Percentiles rank a stretch among this genome's conserved stretches.
These are phyloP conservation scores for Paraconiothyrium sp. DNA, from an alignment of 2,329 filamentous ascomycete species.

Conservation along the genomic window DNA sequence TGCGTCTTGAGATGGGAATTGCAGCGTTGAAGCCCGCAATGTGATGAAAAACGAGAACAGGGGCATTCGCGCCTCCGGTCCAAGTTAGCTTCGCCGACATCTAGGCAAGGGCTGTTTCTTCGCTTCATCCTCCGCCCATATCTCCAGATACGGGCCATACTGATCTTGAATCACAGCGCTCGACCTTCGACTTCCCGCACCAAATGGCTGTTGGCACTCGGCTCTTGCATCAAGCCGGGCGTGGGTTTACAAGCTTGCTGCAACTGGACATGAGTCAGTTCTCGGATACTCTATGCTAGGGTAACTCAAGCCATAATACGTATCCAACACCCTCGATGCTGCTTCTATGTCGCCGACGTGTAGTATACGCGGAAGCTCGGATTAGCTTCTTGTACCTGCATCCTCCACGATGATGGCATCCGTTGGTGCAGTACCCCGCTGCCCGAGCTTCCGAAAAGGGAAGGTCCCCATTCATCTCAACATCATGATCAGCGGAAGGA, in stretches of 20 bases:
- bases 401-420: background rate
- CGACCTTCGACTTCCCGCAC: background rate
- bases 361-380: too few relatives aligned
- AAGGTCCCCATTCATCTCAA: slow-evolving; percentile 1
- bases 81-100: background rate
- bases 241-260: too few relatives aligned
- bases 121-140: background rate
- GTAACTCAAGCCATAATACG: too few relatives aligned
- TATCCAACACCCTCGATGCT: too few relatives aligned
- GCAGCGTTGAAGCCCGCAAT: background rate
- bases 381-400: slow-evolving; percentile 1
- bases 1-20: background rate
- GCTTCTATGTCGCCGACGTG: too few relatives aligned
- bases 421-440: slow-evolving; percentile 3
- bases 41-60: background rate
- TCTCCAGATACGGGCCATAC: background rate
- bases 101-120: background rate
- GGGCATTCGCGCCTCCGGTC: background rate
- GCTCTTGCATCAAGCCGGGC: too few relatives aligned
- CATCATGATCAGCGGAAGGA: background rate
- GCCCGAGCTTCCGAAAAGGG: background rate
- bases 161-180: background rate
- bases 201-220: background rate
- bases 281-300: too few relatives aligned
- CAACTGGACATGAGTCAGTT: too few relatives aligned